Evolutionary conservation across 495 filamentous ascomycete species (phyloP).

Genomic region (Penicillium soppii): DNA sequence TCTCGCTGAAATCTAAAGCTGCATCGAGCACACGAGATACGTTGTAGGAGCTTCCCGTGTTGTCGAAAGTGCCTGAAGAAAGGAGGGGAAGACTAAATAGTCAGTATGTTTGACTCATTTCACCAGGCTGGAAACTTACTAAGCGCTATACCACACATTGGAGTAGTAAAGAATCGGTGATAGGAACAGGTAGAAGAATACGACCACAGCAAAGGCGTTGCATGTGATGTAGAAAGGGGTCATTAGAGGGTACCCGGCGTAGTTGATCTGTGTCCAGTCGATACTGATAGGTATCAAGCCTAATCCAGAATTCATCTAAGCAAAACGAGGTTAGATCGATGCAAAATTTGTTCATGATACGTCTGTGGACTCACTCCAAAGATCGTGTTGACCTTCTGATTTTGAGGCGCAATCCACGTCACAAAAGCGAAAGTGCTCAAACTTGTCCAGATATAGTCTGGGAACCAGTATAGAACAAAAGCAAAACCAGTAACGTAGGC

Average conservation of each 20-base stretch:
- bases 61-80: slow-evolving; percentile 61
- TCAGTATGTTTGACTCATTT: slow-evolving; percentile 1
- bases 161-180: slow-evolving; percentile 56
- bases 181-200: slow-evolving; percentile 52
- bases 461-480: slow-evolving; percentile 69
- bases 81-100: slow-evolving; percentile 49
- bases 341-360: slow-evolving; percentile 71
- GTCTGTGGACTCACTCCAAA: slow-evolving; percentile 68
- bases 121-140: slow-evolving; percentile 49
- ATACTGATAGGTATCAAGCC: slow-evolving; percentile 79
- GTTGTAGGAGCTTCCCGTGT: slow-evolving; percentile 57
- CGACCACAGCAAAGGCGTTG: slow-evolving; percentile 55
- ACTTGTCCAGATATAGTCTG: slow-evolving; percentile 71
- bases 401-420: slow-evolving; percentile 61
- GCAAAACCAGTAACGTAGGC: slow-evolving; percentile 41
- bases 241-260: slow-evolving; percentile 50
- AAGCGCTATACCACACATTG: slow-evolving; percentile 49
- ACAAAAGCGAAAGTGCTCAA: slow-evolving; percentile 61
- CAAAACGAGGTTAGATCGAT: slow-evolving; percentile 57
- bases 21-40: slow-evolving; percentile 51
- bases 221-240: slow-evolving; percentile 66
- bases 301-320: slow-evolving; percentile 71
- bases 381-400: slow-evolving; percentile 58
- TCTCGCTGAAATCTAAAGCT: slow-evolving; percentile 50
- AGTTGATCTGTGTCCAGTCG: slow-evolving; percentile 57